Evolutionary conservation across 768 basidiomycete species (phyloP), one percentile per base, ranked within the genome.

Genomic region (Boletellus ananiceps): DNA sequence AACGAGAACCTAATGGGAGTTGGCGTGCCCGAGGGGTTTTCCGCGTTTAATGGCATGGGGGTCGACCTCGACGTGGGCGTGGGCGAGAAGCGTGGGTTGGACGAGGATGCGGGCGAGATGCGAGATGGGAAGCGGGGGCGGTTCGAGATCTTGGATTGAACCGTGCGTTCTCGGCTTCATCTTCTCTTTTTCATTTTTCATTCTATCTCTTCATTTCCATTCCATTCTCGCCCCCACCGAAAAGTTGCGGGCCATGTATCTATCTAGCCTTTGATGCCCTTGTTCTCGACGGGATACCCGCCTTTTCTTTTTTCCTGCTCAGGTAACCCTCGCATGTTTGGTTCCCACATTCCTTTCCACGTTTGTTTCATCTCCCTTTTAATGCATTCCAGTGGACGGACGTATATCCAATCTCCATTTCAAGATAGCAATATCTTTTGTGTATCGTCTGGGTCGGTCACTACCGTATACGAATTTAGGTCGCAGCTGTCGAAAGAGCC

Each of bases 131-230:
- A 84, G 65, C 71, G 80, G 48, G 78, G 80, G 52, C 70, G 83
- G 49, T 84, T 84, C 48, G 82, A 83, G 56, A 66, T 81, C 21
- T 56, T 84, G 46, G 82, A 83, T 58, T 84, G 62, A 74, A 36
- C 36, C 15, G 34, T 39, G 29, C 29, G 29, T 29, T 29, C 8
- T 29, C 29, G 3, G 7, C 7, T 8, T 11, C 29, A 6, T 13
- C 43, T 4, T 34, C 16, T 31, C 23, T 4, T 32, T 16, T 19
- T 11, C 29, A 29, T 29, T 29, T 6, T 29, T 29, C 29, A 9
- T 29, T 29, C 23, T 7, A 25, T 4, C 23, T 7, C 19, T 19
- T 19, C 19, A 19, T 29, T 29, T 29, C 7, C 27, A 8, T 29
- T 29, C 23, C 23, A 23, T 7, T 7, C 23, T 7, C 23, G 6